Evolutionary conservation across 768 basidiomycete species (phyloP).

Genomic region (Lentinula boryana): DNA sequence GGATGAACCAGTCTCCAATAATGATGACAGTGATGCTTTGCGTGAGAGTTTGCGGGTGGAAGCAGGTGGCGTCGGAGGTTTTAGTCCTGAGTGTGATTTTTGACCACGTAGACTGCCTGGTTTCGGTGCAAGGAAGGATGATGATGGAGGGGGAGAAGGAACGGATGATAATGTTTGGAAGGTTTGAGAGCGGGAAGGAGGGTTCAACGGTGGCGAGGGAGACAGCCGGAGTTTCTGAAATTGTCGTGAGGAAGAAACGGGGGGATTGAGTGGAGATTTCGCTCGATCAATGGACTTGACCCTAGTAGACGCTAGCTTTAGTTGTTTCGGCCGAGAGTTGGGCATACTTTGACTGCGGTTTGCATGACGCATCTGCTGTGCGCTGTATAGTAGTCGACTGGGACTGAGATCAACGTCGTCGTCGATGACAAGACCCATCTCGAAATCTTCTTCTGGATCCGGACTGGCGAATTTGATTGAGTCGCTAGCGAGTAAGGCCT

Average conservation of each 20-base stretch:
- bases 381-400: conserved; percentile 56
- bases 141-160: conserved; percentile 35
- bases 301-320: conserved; percentile 57
- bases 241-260: conserved; percentile 63
- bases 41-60: conserved; percentile 58
- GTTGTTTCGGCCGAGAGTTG: conserved; percentile 39
- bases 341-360: conserved; percentile 59
- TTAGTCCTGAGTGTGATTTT: conserved; percentile 79
- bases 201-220: conserved; percentile 61
- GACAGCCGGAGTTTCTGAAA: conserved; percentile 62
- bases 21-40: conserved; percentile 74
- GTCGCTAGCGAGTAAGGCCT: conserved; percentile 34
- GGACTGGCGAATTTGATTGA: conserved; percentile 45
- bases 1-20: conserved; percentile 53
- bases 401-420: conserved; percentile 81
- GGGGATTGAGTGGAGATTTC: conserved; percentile 68
- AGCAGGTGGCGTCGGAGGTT: conserved; percentile 67
- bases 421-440: conserved; percentile 77
- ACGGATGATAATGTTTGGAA: conserved; percentile 52
- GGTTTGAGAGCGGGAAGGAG: conserved; percentile 51
- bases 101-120: conserved; percentile 74
- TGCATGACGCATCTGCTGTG: conserved; percentile 36
- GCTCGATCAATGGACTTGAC: conserved; percentile 50
- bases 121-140: conserved; percentile 59
- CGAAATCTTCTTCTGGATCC: conserved; percentile 81